Evolutionary conservation across 2,329 filamentous ascomycete genomes (phyloP).

Genomic region (Penicillium sp.): DNA sequence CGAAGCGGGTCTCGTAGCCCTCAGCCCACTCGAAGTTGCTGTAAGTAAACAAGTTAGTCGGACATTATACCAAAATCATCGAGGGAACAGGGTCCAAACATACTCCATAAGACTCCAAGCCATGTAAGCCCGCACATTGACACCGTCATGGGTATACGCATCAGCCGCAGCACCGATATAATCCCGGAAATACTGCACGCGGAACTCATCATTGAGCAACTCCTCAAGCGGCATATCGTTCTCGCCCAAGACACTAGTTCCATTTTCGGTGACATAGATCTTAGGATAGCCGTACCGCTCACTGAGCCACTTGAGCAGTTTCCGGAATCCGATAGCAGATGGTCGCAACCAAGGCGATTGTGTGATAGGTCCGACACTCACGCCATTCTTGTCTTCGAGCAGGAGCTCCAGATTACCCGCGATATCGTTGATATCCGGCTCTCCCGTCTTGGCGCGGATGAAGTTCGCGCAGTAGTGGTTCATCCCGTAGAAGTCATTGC

Average conservation of each 20-base stretch:
- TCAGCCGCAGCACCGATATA: conserved; percentile 76
- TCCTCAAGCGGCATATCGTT: conserved; percentile 69
- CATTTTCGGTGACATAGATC: conserved; percentile 88
- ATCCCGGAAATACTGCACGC: conserved; percentile 72
- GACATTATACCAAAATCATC: background rate
- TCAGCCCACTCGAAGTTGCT: conserved; percentile 91
- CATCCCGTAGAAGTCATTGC: conserved; percentile 92
- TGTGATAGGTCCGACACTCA: conserved; percentile 76
- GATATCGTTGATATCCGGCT: conserved; percentile 64
- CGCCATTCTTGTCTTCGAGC: conserved; percentile 68
- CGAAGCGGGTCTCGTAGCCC: conserved; percentile 82
- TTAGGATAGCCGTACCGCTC: conserved; percentile 71
- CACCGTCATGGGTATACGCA: conserved; percentile 68
- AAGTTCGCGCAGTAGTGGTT: conserved; percentile 92
- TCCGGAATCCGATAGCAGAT: conserved; percentile 71
- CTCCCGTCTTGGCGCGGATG: conserved; percentile 67
- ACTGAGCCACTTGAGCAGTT: conserved; percentile 73
- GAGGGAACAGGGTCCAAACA: background rate
- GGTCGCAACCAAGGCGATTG: conserved; percentile 79
- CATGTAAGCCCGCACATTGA: conserved; percentile 75
- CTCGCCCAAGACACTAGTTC: conserved; percentile 79
- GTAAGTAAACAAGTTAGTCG: conserved; percentile 13
- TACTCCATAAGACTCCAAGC: conserved; percentile 85
- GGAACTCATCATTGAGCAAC: conserved; percentile 78
- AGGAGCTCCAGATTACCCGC: conserved; percentile 72